Evolutionary conservation across 768 basidiomycete species (phyloP).

Genomic region (Boletus vinaceobasis): DNA sequence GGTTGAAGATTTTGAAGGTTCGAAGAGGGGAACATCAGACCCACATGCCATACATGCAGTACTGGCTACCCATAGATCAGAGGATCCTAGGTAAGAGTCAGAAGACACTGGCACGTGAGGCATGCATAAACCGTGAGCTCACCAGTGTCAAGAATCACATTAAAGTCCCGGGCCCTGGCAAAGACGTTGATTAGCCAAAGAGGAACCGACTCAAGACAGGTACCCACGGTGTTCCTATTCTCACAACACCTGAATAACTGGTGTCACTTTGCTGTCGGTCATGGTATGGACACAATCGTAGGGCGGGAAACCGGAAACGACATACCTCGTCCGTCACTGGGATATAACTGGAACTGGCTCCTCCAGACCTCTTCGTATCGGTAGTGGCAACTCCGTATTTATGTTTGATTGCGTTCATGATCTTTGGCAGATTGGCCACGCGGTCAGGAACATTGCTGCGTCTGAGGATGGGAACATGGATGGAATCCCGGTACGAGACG

Average conservation of each 20-base stretch:
- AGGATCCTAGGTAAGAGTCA: slow-evolving; percentile 35
- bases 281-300: neutral
- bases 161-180: slow-evolving; percentile 60
- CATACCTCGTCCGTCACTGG: slow-evolving; percentile 43
- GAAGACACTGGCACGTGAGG: neutral
- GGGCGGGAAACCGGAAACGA: neutral
- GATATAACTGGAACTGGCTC: slow-evolving; percentile 19
- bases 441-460: slow-evolving; percentile 17
- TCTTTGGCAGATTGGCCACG: slow-evolving; percentile 33
- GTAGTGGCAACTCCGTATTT: slow-evolving; percentile 40
- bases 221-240: slow-evolving; percentile 61
- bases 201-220: neutral
- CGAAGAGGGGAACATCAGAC: slow-evolving; percentile 39
- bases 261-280: slow-evolving; percentile 43
- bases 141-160: slow-evolving; percentile 84
- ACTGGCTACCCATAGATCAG: slow-evolving; percentile 80
- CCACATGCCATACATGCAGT: slow-evolving; percentile 43
- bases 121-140: neutral
- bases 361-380: slow-evolving; percentile 28
- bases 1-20: slow-evolving; percentile 39
- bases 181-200: neutral
- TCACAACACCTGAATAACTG: slow-evolving; percentile 51
- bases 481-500: slow-evolving; percentile 28
- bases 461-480: slow-evolving; percentile 45
- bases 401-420: slow-evolving; percentile 40